Conservation (phyloP, 495 filamentous ascomycete genomes). For the Aspergillus olivimuriae region DNA sequence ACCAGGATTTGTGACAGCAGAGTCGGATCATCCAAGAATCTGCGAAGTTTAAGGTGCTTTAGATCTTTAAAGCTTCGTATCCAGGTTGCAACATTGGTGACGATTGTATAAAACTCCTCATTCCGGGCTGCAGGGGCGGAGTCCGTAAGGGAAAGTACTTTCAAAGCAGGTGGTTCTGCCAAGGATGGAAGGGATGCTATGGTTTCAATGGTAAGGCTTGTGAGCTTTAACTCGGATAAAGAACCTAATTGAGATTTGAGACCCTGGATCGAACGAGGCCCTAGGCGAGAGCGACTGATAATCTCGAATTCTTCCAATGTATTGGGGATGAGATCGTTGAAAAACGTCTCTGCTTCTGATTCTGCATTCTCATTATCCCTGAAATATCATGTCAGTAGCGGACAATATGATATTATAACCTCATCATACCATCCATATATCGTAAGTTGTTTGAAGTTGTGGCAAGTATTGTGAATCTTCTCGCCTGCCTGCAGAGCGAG, state of each 20-base stretch:
- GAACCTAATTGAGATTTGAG: conserved; percentile 52
- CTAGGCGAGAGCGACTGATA: conserved; percentile 44
- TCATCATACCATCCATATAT: conserved; percentile 47
- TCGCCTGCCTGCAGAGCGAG: conserved; percentile 45
- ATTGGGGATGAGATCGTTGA: conserved; percentile 49
- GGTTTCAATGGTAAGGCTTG: conserved; percentile 39
- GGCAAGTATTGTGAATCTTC: conserved; percentile 53
- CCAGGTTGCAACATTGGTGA: conserved; percentile 40
- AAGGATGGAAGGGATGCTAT: conserved; percentile 35
- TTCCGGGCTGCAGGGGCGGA: conserved; percentile 9
- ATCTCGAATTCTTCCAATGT: conserved; percentile 55
- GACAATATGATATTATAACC: too few species aligned
- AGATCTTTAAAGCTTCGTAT: conserved; percentile 48
- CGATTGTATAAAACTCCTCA: conserved; percentile 43
- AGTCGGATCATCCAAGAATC: conserved; percentile 42
- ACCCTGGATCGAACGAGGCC: conserved; percentile 48
- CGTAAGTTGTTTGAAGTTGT: conserved; percentile 51
- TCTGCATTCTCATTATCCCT: too few species aligned
- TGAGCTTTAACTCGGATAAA: conserved; percentile 49
- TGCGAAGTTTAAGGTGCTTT: conserved; percentile 40
- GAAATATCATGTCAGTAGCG: too few species aligned
- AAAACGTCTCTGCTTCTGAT: conserved; percentile 49
- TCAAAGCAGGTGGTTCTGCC: conserved; percentile 44
- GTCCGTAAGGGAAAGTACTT: conserved; percentile 47
- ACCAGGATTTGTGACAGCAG: conserved; percentile 50